Evolutionary conservation across 139 green algal genomes (phyloP).

Genomic region (Chlamydomonas sp.): DNA sequence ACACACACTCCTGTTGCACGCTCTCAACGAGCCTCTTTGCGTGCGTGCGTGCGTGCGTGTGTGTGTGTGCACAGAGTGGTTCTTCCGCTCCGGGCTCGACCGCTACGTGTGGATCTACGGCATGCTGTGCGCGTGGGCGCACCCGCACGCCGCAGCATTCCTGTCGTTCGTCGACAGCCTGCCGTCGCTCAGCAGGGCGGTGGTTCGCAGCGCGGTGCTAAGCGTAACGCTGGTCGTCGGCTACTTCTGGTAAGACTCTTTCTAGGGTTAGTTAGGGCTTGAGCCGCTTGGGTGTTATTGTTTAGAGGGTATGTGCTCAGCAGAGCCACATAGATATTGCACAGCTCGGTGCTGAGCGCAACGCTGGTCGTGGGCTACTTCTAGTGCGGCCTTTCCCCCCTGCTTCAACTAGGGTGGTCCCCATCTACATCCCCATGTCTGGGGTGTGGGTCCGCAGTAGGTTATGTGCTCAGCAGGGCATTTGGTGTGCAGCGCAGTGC

Average conservation of each 20-base stretch:
- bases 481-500: slow-evolving; percentile 23
- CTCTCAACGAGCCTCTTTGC: neutral
- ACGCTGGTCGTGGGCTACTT: slow-evolving; percentile 16
- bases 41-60: neutral
- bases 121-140: slow-evolving; percentile 79
- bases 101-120: slow-evolving; percentile 94
- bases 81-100: slow-evolving; percentile 87
- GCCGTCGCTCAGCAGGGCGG: slow-evolving; percentile 17
- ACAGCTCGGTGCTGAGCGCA: slow-evolving; percentile 25
- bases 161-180: slow-evolving; percentile 57
- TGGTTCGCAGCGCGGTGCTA: slow-evolving; percentile 29
- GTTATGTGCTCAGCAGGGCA: slow-evolving; percentile 22
- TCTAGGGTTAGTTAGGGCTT: neutral
- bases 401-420: neutral
- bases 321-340: slow-evolving; percentile 24
- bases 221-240: slow-evolving; percentile 2
- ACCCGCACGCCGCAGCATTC: slow-evolving; percentile 4
- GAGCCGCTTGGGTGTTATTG: neutral
- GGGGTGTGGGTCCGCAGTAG: no score
- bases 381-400: slow-evolving; percentile 25
- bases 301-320: slow-evolving; percentile 37
- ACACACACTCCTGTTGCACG: neutral
- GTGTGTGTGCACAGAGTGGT: slow-evolving; percentile 54
- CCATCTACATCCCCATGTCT: slow-evolving; percentile 6
- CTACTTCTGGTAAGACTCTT: slow-evolving; percentile 33